Evolutionary conservation across 2,329 filamentous ascomycete species (phyloP).

Genomic region (Fusarium sterilihyphosum): DNA sequence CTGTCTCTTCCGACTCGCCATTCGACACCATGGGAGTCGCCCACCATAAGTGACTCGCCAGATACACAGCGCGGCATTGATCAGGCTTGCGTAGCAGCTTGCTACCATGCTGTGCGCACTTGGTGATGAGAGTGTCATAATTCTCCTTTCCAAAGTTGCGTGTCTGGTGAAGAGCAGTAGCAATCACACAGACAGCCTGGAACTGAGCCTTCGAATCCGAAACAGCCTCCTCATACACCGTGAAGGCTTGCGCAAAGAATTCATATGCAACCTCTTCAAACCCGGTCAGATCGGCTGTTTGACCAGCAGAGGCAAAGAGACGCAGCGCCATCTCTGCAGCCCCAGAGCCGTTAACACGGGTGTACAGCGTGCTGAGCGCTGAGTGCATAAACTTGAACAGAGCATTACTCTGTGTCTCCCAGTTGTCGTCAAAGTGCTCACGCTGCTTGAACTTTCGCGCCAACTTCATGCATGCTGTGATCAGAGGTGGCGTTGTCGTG

Average conservation of each 20-base stretch:
- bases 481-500: conserved; percentile 91
- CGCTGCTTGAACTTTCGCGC: conserved; percentile 88
- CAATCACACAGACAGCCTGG: conserved; percentile 95
- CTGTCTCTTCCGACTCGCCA: conserved; percentile 82
- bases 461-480: conserved; percentile 90
- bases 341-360: conserved; percentile 79
- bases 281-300: conserved; percentile 88
- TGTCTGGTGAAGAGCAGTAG: conserved; percentile 86
- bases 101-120: conserved; percentile 94
- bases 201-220: conserved; percentile 97
- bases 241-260: conserved; percentile 98
- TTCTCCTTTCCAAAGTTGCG: conserved; percentile 95
- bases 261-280: conserved; percentile 98
- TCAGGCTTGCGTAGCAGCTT: conserved; percentile 98
- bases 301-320: conserved; percentile 89
- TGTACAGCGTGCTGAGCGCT: conserved; percentile 85
- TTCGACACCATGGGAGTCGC: conserved; percentile 82
- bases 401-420: conserved; percentile 73
- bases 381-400: conserved; percentile 97
- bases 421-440: conserved; percentile 80
- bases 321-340: conserved; percentile 89
- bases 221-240: conserved; percentile 95
- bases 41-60: conserved; percentile 99
- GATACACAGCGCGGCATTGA: conserved; percentile 94
- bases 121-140: conserved; percentile 98